Evolutionary conservation across 2,329 filamentous ascomycete genomes (phyloP).

Genomic region (Claviceps africana): DNA sequence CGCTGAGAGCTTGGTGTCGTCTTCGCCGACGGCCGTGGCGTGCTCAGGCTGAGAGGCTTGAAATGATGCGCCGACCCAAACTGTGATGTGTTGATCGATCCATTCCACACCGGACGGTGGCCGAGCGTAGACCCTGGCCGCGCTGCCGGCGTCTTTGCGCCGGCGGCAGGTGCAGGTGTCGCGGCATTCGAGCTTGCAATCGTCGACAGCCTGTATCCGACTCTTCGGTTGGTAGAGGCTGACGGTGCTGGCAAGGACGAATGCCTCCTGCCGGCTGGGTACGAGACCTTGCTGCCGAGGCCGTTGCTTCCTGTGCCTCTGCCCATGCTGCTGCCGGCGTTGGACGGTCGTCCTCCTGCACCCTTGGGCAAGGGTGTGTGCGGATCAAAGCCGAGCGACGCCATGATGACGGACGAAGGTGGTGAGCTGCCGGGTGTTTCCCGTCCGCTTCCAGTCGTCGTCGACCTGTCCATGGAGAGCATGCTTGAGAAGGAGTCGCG

Average conservation of each 20-base stretch:
- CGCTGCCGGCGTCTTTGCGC: conserved; percentile 14
- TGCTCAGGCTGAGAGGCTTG: conserved; percentile 46
- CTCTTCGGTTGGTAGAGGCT: conserved; percentile 26
- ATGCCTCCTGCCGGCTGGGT: conserved; percentile 30
- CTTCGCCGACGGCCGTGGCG: conserved; percentile 43
- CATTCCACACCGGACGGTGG: conserved; percentile 60
- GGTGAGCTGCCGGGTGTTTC: conserved; percentile 59
- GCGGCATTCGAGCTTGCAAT: conserved; percentile 37
- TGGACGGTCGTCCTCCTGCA: conserved; percentile 33
- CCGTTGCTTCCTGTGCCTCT: conserved; percentile 9
- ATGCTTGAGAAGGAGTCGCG: conserved; percentile 90
- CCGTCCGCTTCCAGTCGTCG: conserved; percentile 49
- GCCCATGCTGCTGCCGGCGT: conserved; percentile 7
- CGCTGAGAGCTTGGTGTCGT: conserved; percentile 26
- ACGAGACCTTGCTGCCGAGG: conserved; percentile 28
- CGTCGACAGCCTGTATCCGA: conserved; percentile 30
- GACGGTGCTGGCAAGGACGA: conserved; percentile 34
- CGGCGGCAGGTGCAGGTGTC: conserved; percentile 24
- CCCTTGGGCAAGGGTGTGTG: conserved; percentile 29
- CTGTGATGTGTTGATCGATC: conserved; percentile 47
- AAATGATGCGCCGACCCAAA: conserved; percentile 56
- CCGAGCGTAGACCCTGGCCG: conserved; percentile 32
- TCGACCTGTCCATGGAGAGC: conserved; percentile 66
- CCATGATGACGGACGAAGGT: conserved; percentile 48
- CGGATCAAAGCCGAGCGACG: conserved; percentile 35